Evolutionary conservation across 2,329 filamentous ascomycete genomes (phyloP).

Genomic region (Neonectria magnoliae): DNA sequence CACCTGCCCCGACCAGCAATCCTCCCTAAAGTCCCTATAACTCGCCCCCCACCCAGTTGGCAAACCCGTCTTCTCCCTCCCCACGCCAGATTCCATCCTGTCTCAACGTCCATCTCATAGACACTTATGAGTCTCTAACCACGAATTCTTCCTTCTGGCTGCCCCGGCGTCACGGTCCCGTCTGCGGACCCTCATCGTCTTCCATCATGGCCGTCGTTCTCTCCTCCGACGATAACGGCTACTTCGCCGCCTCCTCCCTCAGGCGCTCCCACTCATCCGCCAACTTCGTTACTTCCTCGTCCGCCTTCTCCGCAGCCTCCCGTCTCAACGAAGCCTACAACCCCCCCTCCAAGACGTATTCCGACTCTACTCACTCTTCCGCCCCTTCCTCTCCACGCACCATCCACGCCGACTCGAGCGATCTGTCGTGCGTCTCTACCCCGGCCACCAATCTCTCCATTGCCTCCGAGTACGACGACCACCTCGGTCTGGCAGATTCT

Average conservation of each 20-base stretch:
- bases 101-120: slow-evolving; percentile 21
- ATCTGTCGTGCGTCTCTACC: slow-evolving; percentile 69
- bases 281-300: slow-evolving; percentile 60
- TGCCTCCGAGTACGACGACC: slow-evolving; percentile 64
- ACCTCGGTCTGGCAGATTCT: slow-evolving; percentile 54
- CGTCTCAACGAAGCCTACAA: slow-evolving; percentile 60
- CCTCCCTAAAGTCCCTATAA: slow-evolving; percentile 40
- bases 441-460: slow-evolving; percentile 72
- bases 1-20: slow-evolving; percentile 36
- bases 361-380: slow-evolving; percentile 62
- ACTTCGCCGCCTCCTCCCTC: slow-evolving; percentile 64
- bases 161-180: slow-evolving; percentile 38
- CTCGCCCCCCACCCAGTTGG: slow-evolving; percentile 42
- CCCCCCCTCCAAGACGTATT: slow-evolving; percentile 53
- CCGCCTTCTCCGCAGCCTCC: slow-evolving; percentile 57
- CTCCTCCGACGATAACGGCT: slow-evolving; percentile 65
- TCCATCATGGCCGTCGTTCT: slow-evolving; percentile 65
- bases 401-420: slow-evolving; percentile 61
- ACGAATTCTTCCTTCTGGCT: slow-evolving; percentile 28
- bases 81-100: slow-evolving; percentile 33
- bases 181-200: slow-evolving; percentile 32
- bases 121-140: slow-evolving; percentile 39
- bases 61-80: slow-evolving; percentile 38
- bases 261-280: slow-evolving; percentile 70
- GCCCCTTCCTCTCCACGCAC: slow-evolving; percentile 66